Base-by-base conservation (phyloP, 164 flowering plant species). In the Santalum album region DNA sequence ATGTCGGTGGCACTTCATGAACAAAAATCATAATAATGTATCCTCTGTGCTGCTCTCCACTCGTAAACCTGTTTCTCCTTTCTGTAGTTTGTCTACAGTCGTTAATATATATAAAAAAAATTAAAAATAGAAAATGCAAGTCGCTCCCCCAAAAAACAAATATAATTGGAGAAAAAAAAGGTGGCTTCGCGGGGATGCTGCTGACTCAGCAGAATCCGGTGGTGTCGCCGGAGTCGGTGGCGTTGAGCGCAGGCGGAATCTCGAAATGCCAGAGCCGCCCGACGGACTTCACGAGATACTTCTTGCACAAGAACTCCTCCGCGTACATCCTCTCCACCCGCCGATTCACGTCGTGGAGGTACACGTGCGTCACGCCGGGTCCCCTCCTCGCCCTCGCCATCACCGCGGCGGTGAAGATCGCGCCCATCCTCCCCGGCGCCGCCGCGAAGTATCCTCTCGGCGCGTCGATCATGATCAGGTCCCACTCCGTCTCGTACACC, bases 351-450 rank as follows among this genome's bases (percentile, higher is more conserved):
- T 46, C 49, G 25, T 46, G 49, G 21, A 46, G 11, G 24, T 9
- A 46, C 22, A 46, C 49, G 24, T 46, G 24, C 49, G 49, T 46
- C 49, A 19, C 49, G 7, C 49, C 49, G 22, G 22, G 2, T 3
- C 49, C 12, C 25, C 21, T 46, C 49, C 49, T 46, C 24, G 49
- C 49, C 49, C 22, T 19, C 24, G 49, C 49, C 49, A 46, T 19
- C 49, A 18, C 22, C 49, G 24, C 49, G 10, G 49, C 49, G 21
- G 49, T 12, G 22, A 6, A 46, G 10, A 46, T 46, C 24, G 25
- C 49, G 10, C 49, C 49, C 49, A 46, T 46, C 21, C 49, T 4
- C 24, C 49, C 49, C 49, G 49, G 49, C 19, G 49, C 49, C 49
- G 9, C 49, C 22, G 22, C 21, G 22, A 19, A 23, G 49, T 10